phyloP scores from a whole-genome alignment of 768 basidiomycete species.

The Cubamyces sp. region DNA sequence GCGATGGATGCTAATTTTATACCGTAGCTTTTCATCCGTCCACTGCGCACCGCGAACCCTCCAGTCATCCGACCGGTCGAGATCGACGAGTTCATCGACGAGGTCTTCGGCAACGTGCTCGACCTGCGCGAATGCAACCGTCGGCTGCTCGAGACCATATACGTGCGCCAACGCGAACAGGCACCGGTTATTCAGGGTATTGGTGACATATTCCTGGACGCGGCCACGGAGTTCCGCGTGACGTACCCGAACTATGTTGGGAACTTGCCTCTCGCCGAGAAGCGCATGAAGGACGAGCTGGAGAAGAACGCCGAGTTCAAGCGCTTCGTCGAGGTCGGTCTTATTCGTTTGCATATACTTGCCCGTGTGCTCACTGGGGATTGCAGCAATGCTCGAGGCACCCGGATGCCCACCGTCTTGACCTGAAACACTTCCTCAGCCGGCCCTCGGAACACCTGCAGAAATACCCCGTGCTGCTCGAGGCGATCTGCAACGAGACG shows the following conservation, averaged over 20 bases:
- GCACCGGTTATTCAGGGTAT: slow-evolving; percentile 81
- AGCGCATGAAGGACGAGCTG: slow-evolving; percentile 83
- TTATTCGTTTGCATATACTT: not conserved
- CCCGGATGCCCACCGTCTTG: slow-evolving; percentile 61
- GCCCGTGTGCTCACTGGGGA: not conserved
- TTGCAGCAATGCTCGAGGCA: slow-evolving; percentile 52
- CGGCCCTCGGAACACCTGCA: slow-evolving; percentile 82
- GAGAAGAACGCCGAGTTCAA: slow-evolving; percentile 82
- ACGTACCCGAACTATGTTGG: slow-evolving; percentile 88
- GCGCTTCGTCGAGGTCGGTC: slow-evolving; percentile 78
- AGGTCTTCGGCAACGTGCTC: slow-evolving; percentile 87
- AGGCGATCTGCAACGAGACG: slow-evolving; percentile 86
- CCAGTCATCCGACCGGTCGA: slow-evolving; percentile 55
- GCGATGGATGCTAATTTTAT: not conserved
- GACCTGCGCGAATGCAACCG: slow-evolving; percentile 86
- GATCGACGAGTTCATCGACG: slow-evolving; percentile 84
- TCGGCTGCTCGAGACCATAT: slow-evolving; percentile 82
- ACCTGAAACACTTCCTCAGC: slow-evolving; percentile 79
- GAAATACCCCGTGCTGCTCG: slow-evolving; percentile 82
- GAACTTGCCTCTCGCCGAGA: slow-evolving; percentile 84
- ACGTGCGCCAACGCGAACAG: slow-evolving; percentile 84
- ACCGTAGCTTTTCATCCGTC: slow-evolving; percentile 57
- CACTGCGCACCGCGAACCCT: slow-evolving; percentile 55
- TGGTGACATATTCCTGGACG: slow-evolving; percentile 87
- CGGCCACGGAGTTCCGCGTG: slow-evolving; percentile 84